Conservation (phyloP, 2,329 filamentous ascomycete genomes). For the Aspergillus sp. region DNA sequence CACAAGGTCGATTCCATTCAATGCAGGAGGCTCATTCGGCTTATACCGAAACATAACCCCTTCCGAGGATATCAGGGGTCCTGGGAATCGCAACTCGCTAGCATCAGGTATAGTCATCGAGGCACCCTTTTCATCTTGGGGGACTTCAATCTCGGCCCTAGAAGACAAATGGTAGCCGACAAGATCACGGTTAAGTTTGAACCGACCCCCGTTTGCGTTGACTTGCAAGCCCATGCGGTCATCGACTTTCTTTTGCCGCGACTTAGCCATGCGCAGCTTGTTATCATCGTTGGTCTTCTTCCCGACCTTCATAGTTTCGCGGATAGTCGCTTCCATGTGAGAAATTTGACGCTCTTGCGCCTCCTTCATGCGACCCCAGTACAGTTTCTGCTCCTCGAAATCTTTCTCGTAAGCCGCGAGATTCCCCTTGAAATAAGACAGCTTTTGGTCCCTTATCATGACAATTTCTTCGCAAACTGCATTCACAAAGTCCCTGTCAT, state of each 20-base stretch:
- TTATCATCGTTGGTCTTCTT: conserved; percentile 79
- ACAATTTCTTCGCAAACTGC: conserved; percentile 74
- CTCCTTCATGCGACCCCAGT: conserved; percentile 73
- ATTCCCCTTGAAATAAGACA: conserved; percentile 74
- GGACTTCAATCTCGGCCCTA: conserved; percentile 70
- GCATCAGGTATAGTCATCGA: conserved; percentile 62
- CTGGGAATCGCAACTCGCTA: conserved; percentile 71
- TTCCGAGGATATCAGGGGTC: conserved; percentile 70
- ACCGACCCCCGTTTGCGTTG: conserved; percentile 67
- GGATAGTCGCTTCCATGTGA: conserved; percentile 77
- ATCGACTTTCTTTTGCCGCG: conserved; percentile 79
- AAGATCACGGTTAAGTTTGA: conserved; percentile 77
- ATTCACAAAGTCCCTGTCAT: conserved; percentile 79
- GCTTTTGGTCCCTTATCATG: conserved; percentile 68
- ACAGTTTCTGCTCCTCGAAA: conserved; percentile 62
- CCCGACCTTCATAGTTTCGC: conserved; percentile 71
- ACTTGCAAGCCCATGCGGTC: conserved; percentile 77
- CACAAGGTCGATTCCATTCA: conserved; percentile 66
- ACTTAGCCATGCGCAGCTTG: conserved; percentile 81
- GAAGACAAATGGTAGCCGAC: conserved; percentile 59
- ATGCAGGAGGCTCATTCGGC: conserved; percentile 43
- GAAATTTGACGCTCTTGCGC: conserved; percentile 78
- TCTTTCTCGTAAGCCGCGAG: conserved; percentile 70
- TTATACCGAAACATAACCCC: conserved; percentile 66
- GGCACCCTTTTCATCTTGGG: conserved; percentile 59